Evolutionary conservation across 2,329 filamentous ascomycete species (phyloP).

Genomic region (Ophiobolus disseminans): DNA sequence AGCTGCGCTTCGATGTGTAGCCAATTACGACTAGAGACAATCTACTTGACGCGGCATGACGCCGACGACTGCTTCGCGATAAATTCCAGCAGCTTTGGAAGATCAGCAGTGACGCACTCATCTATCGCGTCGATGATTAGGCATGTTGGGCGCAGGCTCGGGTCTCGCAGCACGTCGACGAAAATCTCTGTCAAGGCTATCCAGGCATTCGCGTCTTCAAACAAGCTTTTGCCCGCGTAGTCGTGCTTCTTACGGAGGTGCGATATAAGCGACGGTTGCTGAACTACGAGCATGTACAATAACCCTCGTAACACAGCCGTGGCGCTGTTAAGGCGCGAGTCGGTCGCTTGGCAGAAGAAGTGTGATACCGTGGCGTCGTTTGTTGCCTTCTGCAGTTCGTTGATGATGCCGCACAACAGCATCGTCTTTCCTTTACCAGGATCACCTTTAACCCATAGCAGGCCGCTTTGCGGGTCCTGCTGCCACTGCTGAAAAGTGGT

Average conservation of each 20-base stretch:
- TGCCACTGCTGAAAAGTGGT: slow-evolving; percentile 7
- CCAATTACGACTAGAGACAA: slow-evolving; percentile 24
- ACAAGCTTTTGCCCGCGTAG: slow-evolving; percentile 9
- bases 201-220: slow-evolving; percentile 42
- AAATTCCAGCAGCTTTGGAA: slow-evolving; percentile 10
- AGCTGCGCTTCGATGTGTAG: slow-evolving; percentile 46
- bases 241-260: slow-evolving; percentile 35
- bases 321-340: slow-evolving; percentile 54
- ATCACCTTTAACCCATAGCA: slow-evolving; percentile 9
- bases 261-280: slow-evolving; percentile 41
- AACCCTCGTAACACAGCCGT: slow-evolving; percentile 54
- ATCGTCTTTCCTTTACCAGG: slow-evolving; percentile 12
- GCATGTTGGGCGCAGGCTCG: slow-evolving; percentile 8
- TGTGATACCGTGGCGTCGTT: slow-evolving; percentile 21
- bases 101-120: slow-evolving; percentile 11
- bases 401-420: slow-evolving; percentile 19
- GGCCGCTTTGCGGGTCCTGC: neutral
- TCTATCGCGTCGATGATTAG: slow-evolving; percentile 17
- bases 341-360: slow-evolving; percentile 56
- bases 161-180: slow-evolving; percentile 49
- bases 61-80: slow-evolving; percentile 3
- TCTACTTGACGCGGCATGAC: slow-evolving; percentile 18
- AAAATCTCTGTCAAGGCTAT: slow-evolving; percentile 42
- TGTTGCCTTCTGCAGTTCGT: slow-evolving; percentile 31
- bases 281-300: slow-evolving; percentile 49